Evolutionary conservation across 305 asterid species (phyloP), one percentile per base, ranked within the genome.

Genomic region (Solanum hybrid): DNA sequence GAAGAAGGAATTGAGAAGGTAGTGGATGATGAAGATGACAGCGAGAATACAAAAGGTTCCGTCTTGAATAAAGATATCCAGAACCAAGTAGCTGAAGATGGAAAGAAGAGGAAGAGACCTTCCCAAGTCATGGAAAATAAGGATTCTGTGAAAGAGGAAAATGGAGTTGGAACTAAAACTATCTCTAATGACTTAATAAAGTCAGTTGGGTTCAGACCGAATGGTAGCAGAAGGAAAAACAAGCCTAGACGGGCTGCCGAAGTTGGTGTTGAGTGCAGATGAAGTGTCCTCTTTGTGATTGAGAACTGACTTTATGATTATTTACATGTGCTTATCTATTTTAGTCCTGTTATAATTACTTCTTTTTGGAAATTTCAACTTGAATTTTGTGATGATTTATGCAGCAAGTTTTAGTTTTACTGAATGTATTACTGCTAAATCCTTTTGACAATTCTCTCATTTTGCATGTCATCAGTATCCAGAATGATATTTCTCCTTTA

Each of bases 171-270:
- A 37, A 91, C 76, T 69, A 92, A 93, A 89, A 66, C 91, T 82
- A 93, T 88, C 73, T 66, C 93, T 5, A 81, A 87, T n/a, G 93
- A 92, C 71, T 87, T 90, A 72, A 89, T 94, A 88, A 95, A 92
- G 94, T 79, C 95, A n/a, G 94, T 92, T 72, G 98, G 98, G 84
- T 95, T 92, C 91, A 94, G 98, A 90, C 95, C 92, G 75, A 94
- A 76, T 0, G 95, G 98, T 69, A 96, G 98, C 90, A 87, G 98
- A 90, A 93, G 98, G 92, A 96, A 96, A 94, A 96, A 92, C 92
- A 96, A 95, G 92, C 98, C 98, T 73, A 93, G 96, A 19, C 94
- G 98, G n/a, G 98, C 98, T 79, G 98, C 98, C 89, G 98, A 96
- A 94, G 98, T 93, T 92, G 98, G 98, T 22, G 96, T 96, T 73